Percentiles rank a stretch among this genome's conserved stretches.
phyloP scores from a whole-genome alignment of 1,284 basidiomycete genomes.

The Trametes sp. region DNA sequence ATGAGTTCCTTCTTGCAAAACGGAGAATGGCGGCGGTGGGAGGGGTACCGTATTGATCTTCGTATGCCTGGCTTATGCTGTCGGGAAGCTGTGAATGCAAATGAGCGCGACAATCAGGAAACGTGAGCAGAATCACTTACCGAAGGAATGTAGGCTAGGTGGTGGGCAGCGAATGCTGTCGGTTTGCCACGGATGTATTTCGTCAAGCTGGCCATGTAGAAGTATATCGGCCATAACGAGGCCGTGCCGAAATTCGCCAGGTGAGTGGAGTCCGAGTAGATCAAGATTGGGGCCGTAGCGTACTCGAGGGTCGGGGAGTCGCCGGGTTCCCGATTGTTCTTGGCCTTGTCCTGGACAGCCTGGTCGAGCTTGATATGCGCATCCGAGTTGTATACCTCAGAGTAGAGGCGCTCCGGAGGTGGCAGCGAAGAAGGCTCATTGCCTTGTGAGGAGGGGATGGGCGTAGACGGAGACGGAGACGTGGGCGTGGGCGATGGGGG shows the following conservation, averaged over 20 bases:
- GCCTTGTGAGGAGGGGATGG: no score
- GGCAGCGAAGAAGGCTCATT: no score
- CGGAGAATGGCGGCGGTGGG: conserved; percentile 9
- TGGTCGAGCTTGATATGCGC: background rate
- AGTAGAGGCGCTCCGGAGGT: background rate
- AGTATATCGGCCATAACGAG: background rate
- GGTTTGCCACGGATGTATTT: background rate
- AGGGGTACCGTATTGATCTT: no score
- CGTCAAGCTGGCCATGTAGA: background rate
- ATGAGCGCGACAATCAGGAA: no score
- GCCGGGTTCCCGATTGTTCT: background rate
- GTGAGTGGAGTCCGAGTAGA: background rate
- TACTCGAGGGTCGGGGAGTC: background rate
- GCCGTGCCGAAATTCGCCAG: background rate
- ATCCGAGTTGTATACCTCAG: background rate
- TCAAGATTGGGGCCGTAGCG: background rate
- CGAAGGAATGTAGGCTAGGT: background rate
- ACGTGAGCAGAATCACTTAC: background rate
- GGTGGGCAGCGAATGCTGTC: background rate
- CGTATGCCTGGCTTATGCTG: no score
- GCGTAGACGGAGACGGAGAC: no score
- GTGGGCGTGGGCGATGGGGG: no score
- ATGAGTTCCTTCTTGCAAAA: conserved; percentile 38
- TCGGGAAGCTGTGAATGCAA: no score
- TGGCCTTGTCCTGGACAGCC: background rate